Conservation (phyloP, 2,329 filamentous ascomycete species). For the Calonectria leucothoes region DNA sequence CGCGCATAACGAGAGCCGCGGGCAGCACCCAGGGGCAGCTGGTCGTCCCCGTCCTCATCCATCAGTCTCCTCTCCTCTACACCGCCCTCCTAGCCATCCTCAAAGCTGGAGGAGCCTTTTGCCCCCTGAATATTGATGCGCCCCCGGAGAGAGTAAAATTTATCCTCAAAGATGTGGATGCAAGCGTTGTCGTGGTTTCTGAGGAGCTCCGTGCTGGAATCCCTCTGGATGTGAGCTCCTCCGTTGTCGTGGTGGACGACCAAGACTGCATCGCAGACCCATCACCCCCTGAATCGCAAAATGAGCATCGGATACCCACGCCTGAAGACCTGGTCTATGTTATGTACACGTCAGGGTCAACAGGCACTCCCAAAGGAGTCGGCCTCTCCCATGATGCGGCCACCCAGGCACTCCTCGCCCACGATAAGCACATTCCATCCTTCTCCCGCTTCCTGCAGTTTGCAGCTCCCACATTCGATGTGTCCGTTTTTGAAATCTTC, state of each 20-base stretch:
- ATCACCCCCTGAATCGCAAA: neutral
- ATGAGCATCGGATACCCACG: conserved; percentile 30
- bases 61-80: conserved; percentile 83
- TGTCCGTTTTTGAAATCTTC: conserved; percentile 95
- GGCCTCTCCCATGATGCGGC: conserved; percentile 82
- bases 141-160: conserved; percentile 83
- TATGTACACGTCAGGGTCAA: conserved; percentile 94
- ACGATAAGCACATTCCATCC: conserved; percentile 79
- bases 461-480: conserved; percentile 92
- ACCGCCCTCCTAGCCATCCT: conserved; percentile 81
- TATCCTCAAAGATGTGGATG: conserved; percentile 81
- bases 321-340: conserved; percentile 78
- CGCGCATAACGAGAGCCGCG: conserved; percentile 51
- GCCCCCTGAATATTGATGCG: conserved; percentile 82
- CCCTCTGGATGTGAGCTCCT: conserved; percentile 45
- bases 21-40: conserved; percentile 45
- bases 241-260: conserved; percentile 52
- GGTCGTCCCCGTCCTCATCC: conserved; percentile 80
- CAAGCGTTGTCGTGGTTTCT: conserved; percentile 75
- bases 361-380: conserved; percentile 90
- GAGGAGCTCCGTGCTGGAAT: conserved; percentile 56
- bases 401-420: conserved; percentile 84
- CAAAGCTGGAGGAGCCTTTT: conserved; percentile 87
- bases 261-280: conserved; percentile 17
- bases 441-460: conserved; percentile 91